Base-by-base conservation (phyloP, 345 rosid species). In the Excoecaria cochinchinensis region DNA sequence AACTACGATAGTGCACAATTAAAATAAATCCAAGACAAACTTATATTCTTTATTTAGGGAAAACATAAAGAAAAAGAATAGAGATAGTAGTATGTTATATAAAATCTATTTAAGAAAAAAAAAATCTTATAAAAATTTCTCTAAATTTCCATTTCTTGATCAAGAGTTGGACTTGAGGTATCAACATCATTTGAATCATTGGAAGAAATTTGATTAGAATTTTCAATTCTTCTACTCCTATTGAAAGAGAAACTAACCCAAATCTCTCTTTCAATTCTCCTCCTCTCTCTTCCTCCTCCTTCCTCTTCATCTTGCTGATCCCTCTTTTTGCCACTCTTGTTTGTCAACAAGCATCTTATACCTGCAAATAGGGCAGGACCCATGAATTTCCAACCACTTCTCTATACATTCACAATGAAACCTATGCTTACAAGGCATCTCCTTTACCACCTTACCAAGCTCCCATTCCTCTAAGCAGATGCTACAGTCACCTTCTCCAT, bases 311-410 rank as follows among this genome's bases (percentile, higher is more conserved):
- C 73, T n/a, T 52, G 52, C 8, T 31, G 81, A 22, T 83, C 89
- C 62, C 69, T 77, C 76, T 84, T 84, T 72, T 75, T 75, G 15
- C 70, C 60, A 10, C 51, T 80, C 85, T 7, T 72, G 84, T 50
- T 87, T 90, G 64, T 89, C 94, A 55, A 82, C 91, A 74, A 97
- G 97, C 95, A 90, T 87, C 86, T 84, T 80, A 67, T 81, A 88
- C 83, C 95, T 88, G 69, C 97, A 91, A 80, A 94, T 88, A 70
- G 99, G 99, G 83, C 97, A 94, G 1, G 90, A 85, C 38, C 97
- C 92, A 79, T 87, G 93, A 66, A 90, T 62, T 86, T 80, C 86
- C 70, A 94, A 59, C 98, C 97, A 92, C 82, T 84, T 87, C 75
- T 88, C 89, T 71, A 94, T 82, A 76, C 98, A 94, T 3, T 75